phyloP scores from a whole-genome alignment of 1,139 yeast genomes.

The Protomyces lactucae-debilis region DNA sequence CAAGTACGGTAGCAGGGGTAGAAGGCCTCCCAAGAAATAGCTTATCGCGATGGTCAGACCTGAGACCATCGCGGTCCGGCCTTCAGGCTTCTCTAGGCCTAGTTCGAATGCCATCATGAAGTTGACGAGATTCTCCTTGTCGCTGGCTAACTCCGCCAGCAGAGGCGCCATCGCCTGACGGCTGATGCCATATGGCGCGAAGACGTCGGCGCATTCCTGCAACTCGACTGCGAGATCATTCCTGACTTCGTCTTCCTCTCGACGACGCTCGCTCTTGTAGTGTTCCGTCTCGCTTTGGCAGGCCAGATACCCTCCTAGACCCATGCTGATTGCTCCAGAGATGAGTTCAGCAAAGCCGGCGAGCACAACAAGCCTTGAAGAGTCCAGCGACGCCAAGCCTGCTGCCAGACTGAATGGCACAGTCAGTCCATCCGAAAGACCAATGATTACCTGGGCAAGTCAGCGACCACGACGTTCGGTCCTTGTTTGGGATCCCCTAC shows the following conservation, averaged over 20 bases:
- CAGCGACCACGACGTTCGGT: neutral
- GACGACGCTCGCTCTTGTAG: constrained; percentile 54
- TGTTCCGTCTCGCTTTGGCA: constrained; percentile 70
- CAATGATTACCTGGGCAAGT: constrained; percentile 57
- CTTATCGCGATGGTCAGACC: constrained; percentile 72
- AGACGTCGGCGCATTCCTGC: constrained; percentile 61
- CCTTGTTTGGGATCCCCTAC: neutral
- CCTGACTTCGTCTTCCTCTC: constrained; percentile 55
- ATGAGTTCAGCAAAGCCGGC: constrained; percentile 85
- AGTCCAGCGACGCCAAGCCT: constrained; percentile 69
- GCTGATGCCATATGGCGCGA: constrained; percentile 64
- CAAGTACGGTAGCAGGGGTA: constrained; percentile 74
- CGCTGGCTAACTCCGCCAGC: constrained; percentile 57
- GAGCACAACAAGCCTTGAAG: constrained; percentile 67
- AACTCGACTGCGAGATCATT: constrained; percentile 49
- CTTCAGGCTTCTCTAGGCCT: constrained; percentile 77
- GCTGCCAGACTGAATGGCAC: constrained; percentile 84
- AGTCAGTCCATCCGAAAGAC: constrained; percentile 74
- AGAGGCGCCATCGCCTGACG: constrained; percentile 58
- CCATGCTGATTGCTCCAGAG: constrained; percentile 81
- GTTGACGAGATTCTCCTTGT: constrained; percentile 59
- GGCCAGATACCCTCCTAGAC: constrained; percentile 78
- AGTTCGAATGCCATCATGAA: constrained; percentile 64
- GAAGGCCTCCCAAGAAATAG: constrained; percentile 73
- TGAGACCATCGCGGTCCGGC: constrained; percentile 67